Evolutionary conservation across 352 stramenopile genomes (phyloP).

Genomic region (Pythium brachiatum): DNA sequence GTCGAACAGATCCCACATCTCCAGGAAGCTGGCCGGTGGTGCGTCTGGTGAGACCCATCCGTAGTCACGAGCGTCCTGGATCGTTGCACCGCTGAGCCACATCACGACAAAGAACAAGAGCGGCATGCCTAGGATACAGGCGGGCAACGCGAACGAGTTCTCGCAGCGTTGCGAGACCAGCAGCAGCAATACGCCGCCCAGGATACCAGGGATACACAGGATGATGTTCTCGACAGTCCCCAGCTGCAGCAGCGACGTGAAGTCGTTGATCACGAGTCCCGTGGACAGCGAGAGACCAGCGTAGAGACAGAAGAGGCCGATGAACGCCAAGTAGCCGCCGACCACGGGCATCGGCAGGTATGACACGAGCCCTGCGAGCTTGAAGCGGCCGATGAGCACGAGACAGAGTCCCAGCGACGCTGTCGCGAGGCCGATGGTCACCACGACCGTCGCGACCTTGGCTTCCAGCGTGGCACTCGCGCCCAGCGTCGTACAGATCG

Average conservation of each 20-base stretch:
- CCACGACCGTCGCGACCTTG: conserved; percentile 92
- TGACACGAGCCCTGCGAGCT: conserved; percentile 93
- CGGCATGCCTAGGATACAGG: conserved; percentile 86
- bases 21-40: conserved; percentile 48
- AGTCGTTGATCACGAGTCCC: conserved; percentile 87
- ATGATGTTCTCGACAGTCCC: conserved; percentile 62
- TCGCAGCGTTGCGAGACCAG: conserved; percentile 78
- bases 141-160: conserved; percentile 70
- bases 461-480: conserved; percentile 57
- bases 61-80: conserved; percentile 89
- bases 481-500: conserved; percentile 79
- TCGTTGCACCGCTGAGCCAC: conserved; percentile 58
- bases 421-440: conserved; percentile 92
- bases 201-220: conserved; percentile 81
- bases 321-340: conserved; percentile 97
- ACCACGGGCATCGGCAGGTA: conserved; percentile 97
- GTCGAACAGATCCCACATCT: conserved; percentile 90
- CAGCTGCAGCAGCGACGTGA: conserved; percentile 77
- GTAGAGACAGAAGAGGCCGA: conserved; percentile 96
- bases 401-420: conserved; percentile 90
- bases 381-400: conserved; percentile 93
- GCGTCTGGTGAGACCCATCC: conserved; percentile 90
- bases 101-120: conserved; percentile 91
- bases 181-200: conserved; percentile 83
- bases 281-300: conserved; percentile 91